These are phyloP conservation scores for Trametes gibbosa DNA, from an alignment of 768 basidiomycete genomes.

Conservation along the genomic window DNA sequence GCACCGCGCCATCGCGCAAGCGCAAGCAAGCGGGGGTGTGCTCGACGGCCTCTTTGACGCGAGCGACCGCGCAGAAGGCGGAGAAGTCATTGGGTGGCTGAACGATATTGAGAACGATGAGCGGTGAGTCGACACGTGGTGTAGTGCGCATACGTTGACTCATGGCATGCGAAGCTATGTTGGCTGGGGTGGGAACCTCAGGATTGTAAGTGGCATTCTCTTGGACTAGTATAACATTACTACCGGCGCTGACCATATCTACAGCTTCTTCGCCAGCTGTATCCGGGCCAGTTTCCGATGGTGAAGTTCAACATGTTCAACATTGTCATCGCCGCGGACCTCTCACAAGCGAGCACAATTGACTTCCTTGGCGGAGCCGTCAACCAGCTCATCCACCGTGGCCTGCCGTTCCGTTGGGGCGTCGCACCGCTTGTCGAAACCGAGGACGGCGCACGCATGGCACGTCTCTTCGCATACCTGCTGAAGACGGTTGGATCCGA, in stretches of 20 bases:
- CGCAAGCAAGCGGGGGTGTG: conserved; percentile 47
- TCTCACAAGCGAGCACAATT: conserved; percentile 59
- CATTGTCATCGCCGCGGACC: conserved; percentile 75
- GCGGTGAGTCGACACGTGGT: conserved; percentile 40
- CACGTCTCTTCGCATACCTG: conserved; percentile 67
- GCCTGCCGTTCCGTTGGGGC: conserved; percentile 81
- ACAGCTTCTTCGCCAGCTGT: conserved; percentile 74
- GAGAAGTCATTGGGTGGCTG: conserved; percentile 75
- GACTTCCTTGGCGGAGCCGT: conserved; percentile 65
- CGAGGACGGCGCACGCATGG: conserved; percentile 59
- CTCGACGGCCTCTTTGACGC: conserved; percentile 86
- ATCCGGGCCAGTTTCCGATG: conserved; percentile 76
- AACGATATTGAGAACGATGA: conserved; percentile 88
- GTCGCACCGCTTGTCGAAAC: conserved; percentile 70
- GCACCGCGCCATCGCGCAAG: conserved; percentile 52
- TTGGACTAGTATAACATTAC: not conserved
- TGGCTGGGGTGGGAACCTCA: conserved; percentile 22
- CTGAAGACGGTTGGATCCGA: conserved; percentile 60
- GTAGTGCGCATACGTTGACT: not conserved
- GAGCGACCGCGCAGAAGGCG: conserved; percentile 81
- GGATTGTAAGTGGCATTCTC: conserved; percentile 2
- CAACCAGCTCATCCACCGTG: conserved; percentile 66
- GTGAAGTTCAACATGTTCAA: conserved; percentile 82
- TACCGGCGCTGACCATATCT: not conserved
- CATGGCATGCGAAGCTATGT: conserved; percentile 14